Conservation (phyloP, 1,139 yeast species). For the Debaryomyces sp. region DNA sequence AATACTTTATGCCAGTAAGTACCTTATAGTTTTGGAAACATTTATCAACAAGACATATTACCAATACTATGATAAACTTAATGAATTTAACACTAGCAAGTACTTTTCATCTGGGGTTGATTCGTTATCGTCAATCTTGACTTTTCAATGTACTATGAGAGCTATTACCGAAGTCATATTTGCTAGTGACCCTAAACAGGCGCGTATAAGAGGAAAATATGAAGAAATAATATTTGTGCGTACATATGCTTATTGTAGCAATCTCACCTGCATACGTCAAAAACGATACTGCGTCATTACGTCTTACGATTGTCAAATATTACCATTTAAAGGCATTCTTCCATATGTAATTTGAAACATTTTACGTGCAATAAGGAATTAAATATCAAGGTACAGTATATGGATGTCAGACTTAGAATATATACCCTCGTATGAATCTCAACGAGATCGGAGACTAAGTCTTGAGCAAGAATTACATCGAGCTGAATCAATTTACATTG, state of each 20-base stretch:
- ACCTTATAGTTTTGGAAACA: slow-evolving; percentile 60
- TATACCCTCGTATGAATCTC: background rate
- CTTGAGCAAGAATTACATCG: slow-evolving; percentile 6
- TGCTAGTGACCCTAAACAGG: slow-evolving; percentile 77
- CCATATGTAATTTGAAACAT: too few relatives aligned
- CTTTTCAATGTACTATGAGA: slow-evolving; percentile 71
- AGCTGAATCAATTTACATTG: slow-evolving; percentile 4
- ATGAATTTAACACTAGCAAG: slow-evolving; percentile 56
- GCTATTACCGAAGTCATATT: slow-evolving; percentile 74
- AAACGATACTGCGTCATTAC: too few relatives aligned
- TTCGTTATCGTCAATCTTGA: slow-evolving; percentile 24
- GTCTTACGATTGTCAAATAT: too few relatives aligned
- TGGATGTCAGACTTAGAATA: background rate
- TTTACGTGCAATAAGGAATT: background rate
- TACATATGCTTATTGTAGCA: too few relatives aligned
- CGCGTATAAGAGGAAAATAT: too few relatives aligned
- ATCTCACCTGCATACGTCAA: background rate
- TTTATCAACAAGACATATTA: slow-evolving; percentile 68
- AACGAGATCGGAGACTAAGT: slow-evolving; percentile 5
- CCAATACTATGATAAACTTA: slow-evolving; percentile 60
- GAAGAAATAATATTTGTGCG: too few relatives aligned
- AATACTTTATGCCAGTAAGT: slow-evolving; percentile 58
- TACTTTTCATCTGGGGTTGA: slow-evolving; percentile 38
- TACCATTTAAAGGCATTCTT: too few relatives aligned
- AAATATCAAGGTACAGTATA: background rate